Conservation (phyloP, 106 monocot species). For the Acorus calamus region DNA sequence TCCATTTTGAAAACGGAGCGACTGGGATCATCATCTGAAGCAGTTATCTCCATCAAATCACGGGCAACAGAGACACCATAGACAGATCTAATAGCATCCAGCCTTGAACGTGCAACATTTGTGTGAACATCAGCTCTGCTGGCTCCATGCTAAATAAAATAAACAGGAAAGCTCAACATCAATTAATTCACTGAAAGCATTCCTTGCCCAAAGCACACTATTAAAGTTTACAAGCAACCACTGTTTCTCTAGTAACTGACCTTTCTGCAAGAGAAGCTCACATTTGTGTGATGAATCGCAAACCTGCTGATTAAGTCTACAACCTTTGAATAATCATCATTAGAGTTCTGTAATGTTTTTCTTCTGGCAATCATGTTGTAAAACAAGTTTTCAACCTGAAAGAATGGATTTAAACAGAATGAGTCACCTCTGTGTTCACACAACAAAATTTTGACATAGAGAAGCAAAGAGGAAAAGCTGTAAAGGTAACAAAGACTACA, state of each 20-base stretch:
- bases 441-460: not conserved
- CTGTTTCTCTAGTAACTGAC: slow-evolving; percentile 16
- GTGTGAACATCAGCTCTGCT: slow-evolving; percentile 92
- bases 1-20: slow-evolving; percentile 71
- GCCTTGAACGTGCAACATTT: slow-evolving; percentile 34
- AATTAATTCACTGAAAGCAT: no score
- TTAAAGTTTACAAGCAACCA: no score
- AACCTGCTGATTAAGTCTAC: slow-evolving; percentile 85
- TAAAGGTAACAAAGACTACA: not conserved
- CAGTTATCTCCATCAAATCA: slow-evolving; percentile 65
- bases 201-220: no score
- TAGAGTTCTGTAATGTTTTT: slow-evolving; percentile 87
- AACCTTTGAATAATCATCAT: slow-evolving; percentile 96
- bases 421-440: not conserved
- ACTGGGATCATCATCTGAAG: slow-evolving; percentile 60
- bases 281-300: slow-evolving; percentile 72
- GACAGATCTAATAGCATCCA: slow-evolving; percentile 79
- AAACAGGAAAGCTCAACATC: not conserved
- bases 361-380: slow-evolving; percentile 94
- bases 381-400: slow-evolving; percentile 90
- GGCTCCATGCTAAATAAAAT: slow-evolving; percentile 62
- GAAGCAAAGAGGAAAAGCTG: not conserved
- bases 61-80: slow-evolving; percentile 65
- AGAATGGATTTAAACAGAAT: not conserved
- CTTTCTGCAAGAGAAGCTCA: slow-evolving; percentile 95